Conservation (phyloP, 2,329 filamentous ascomycete genomes). For the Chaetothyriales sp. region DNA sequence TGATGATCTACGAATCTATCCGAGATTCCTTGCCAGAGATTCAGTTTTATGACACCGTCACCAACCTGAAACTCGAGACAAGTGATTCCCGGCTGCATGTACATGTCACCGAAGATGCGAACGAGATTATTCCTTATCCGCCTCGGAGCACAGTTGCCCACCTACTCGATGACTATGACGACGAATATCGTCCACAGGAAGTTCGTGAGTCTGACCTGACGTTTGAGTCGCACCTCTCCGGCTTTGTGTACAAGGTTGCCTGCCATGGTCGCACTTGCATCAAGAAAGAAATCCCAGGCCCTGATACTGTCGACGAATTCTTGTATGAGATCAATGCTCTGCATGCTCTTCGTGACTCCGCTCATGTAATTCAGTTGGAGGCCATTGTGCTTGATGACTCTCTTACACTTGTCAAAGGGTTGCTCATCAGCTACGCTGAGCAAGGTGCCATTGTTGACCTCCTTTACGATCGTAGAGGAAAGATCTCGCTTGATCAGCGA, state of each 20-base stretch:
- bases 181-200: constrained; percentile 36
- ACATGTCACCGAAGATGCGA: constrained; percentile 92
- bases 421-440: constrained; percentile 78
- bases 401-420: constrained; percentile 62
- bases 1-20: constrained; percentile 87
- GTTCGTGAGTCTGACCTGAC: constrained; percentile 60
- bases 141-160: constrained; percentile 59
- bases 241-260: constrained; percentile 89
- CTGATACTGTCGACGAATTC: constrained; percentile 91
- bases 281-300: constrained; percentile 96
- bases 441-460: constrained; percentile 81
- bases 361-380: constrained; percentile 71
- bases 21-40: constrained; percentile 86
- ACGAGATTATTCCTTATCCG: constrained; percentile 86
- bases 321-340: constrained; percentile 94
- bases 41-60: constrained; percentile 90
- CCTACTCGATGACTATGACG: constrained; percentile 31
- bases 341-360: constrained; percentile 57
- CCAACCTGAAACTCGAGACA: constrained; percentile 87
- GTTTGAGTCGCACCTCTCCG: constrained; percentile 87
- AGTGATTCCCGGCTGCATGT: constrained; percentile 78
- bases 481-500: constrained; percentile 55
- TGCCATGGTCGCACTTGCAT: constrained; percentile 59
- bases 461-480: constrained; percentile 61
- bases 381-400: constrained; percentile 76